Percentiles rank a stretch among this genome's conserved stretches.
phyloP scores from a whole-genome alignment of 202 grass and related monocot species.

The Cymbopogon flexuosus region DNA sequence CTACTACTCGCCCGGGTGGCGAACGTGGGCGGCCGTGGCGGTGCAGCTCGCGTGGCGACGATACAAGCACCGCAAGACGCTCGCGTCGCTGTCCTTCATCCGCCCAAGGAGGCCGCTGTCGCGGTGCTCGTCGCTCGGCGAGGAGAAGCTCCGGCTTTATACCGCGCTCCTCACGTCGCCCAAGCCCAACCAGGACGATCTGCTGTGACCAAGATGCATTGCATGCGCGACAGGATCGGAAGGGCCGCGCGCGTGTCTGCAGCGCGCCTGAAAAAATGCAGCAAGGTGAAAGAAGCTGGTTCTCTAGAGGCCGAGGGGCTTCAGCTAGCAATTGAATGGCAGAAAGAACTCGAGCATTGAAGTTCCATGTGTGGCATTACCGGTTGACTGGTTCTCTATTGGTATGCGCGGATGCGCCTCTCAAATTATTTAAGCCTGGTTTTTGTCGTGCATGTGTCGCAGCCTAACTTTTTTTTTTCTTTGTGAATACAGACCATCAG shows the following conservation, averaged over 20 bases:
- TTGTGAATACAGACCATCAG: too few relatives aligned
- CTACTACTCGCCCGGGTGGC: constrained; percentile 90
- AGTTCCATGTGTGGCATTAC: neutral
- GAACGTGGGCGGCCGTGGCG: constrained; percentile 87
- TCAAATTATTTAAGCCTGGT: neutral
- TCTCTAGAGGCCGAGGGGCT: neutral
- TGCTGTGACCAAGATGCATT: too few relatives aligned
- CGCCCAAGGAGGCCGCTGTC: too few relatives aligned
- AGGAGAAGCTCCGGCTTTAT: too few relatives aligned
- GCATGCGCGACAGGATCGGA: too few relatives aligned
- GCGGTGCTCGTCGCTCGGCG: too few relatives aligned
- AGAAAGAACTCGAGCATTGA: neutral
- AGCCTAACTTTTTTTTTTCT: neutral
- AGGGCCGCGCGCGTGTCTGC: too few relatives aligned
- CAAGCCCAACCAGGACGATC: too few relatives aligned
- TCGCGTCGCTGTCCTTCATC: constrained; percentile 22
- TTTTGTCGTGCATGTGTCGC: neutral
- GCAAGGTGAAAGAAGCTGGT: neutral
- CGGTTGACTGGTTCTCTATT: neutral
- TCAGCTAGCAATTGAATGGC: neutral
- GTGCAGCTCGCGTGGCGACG: constrained; percentile 77
- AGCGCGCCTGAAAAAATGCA: neutral
- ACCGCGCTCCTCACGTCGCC: too few relatives aligned
- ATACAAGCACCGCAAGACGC: constrained; percentile 73
- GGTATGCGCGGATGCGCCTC: neutral